These are phyloP conservation scores for Yamadazyma aaseri DNA, from an alignment of 1,139 yeast species.

Conservation along the genomic window DNA sequence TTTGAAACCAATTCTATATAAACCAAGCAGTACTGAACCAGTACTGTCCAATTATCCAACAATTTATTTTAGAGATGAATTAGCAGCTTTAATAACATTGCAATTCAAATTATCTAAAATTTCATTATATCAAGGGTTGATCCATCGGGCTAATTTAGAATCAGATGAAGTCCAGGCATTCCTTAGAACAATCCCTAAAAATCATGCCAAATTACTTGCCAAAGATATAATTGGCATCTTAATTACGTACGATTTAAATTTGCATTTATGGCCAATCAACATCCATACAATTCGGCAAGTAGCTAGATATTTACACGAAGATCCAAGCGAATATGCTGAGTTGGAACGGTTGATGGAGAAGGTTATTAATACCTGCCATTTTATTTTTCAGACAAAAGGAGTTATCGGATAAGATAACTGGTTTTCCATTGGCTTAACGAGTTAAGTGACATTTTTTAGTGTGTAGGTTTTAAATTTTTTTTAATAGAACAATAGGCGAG, in stretches of 20 bases:
- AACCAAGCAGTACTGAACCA: conserved; percentile 21
- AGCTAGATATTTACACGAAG: conserved; percentile 28
- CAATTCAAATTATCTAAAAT: conserved; percentile 33
- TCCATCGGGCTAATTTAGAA: conserved; percentile 19
- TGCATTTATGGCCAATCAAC: conserved; percentile 35
- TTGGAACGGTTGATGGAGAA: conserved; percentile 27
- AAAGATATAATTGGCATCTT: conserved; percentile 39
- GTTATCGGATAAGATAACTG: conserved; percentile 16
- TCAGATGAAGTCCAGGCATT: conserved; percentile 20
- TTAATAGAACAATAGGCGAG: too few species aligned
- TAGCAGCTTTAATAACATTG: conserved; percentile 32
- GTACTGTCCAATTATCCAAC: conserved; percentile 25
- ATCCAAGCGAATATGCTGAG: conserved; percentile 25
- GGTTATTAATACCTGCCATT: conserved; percentile 26
- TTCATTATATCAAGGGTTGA: conserved; percentile 29
- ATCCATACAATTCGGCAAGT: conserved; percentile 34
- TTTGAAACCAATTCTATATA: conserved; percentile 33
- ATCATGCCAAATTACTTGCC: conserved; percentile 29
- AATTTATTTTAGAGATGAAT: conserved; percentile 35
- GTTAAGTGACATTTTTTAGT: too few species aligned
- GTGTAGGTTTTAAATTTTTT: too few species aligned
- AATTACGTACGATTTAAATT: conserved; percentile 34
- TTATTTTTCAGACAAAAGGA: conserved; percentile 18
- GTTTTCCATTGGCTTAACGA: too few species aligned
- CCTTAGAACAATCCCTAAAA: conserved; percentile 23